Conservation (phyloP, 1,284 basidiomycete species). For the Grifola frondosa region DNA sequence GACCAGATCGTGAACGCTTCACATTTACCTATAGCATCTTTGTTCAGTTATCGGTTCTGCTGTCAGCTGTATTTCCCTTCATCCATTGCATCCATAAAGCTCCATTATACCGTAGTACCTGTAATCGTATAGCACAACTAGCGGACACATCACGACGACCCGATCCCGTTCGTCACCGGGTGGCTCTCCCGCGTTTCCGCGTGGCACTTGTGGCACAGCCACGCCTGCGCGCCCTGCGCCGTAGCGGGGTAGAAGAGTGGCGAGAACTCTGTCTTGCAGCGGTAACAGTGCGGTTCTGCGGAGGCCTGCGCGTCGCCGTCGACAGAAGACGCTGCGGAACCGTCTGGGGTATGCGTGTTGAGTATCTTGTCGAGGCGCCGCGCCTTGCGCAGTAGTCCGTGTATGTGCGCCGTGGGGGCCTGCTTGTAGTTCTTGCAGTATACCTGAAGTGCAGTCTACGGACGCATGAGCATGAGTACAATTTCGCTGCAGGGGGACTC, state of each 20-base stretch:
- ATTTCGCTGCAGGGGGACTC: conserved; percentile 19
- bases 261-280: conserved; percentile 40
- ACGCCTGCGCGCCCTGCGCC: conserved; percentile 26
- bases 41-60: conserved; percentile 30
- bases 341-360: conserved; percentile 20
- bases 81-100: conserved; percentile 30
- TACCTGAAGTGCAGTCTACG: conserved; percentile 81
- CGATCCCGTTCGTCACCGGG: conserved; percentile 21
- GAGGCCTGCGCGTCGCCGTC: conserved; percentile 13
- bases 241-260: conserved; percentile 37
- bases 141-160: conserved; percentile 13
- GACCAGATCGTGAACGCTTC: conserved; percentile 48
- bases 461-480: neutral
- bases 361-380: conserved; percentile 74
- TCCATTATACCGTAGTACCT: conserved; percentile 35
- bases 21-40: conserved; percentile 28
- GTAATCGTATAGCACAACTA: conserved; percentile 33
- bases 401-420: conserved; percentile 65
- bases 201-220: conserved; percentile 61
- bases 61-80: conserved; percentile 34
- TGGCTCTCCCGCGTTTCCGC: conserved; percentile 31
- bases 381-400: conserved; percentile 84
- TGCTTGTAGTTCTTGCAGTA: conserved; percentile 85
- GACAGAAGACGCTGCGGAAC: conserved; percentile 6
- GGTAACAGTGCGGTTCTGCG: conserved; percentile 33